These are phyloP conservation scores for Boletus huronensis DNA, from an alignment of 768 basidiomycete species.

Conservation along the genomic window DNA sequence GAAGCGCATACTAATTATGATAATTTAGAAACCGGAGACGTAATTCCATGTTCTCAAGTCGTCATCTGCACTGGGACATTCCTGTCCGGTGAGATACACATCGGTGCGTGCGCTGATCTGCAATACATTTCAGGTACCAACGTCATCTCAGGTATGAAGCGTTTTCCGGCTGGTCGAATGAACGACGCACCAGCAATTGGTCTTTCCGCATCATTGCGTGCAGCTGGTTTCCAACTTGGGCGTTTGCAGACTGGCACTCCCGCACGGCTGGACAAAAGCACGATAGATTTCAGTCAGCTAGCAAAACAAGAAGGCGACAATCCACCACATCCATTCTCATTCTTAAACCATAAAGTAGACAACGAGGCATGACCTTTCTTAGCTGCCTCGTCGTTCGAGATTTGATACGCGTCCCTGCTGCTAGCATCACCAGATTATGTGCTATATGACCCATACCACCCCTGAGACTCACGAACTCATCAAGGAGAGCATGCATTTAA, in stretches of 20 bases:
- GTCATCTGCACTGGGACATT: constrained; percentile 92
- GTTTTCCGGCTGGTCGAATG: constrained; percentile 75
- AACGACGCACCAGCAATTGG: constrained; percentile 69
- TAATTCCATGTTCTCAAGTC: constrained; percentile 74
- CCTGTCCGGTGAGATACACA: constrained; percentile 86
- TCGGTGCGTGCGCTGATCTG: constrained; percentile 45
- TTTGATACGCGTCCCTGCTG: not conserved
- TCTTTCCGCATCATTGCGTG: constrained; percentile 68
- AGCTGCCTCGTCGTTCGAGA: not conserved
- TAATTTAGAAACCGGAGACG: constrained; percentile 62
- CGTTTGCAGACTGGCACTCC: constrained; percentile 87
- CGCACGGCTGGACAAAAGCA: constrained; percentile 65
- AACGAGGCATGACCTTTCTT: constrained; percentile 52
- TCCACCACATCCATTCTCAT: constrained; percentile 72
- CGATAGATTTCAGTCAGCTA: constrained; percentile 67
- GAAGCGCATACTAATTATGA: not conserved
- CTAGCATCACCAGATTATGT: constrained; percentile 70
- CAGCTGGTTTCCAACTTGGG: constrained; percentile 78
- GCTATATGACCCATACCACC: constrained; percentile 73
- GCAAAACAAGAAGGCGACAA: constrained; percentile 64
- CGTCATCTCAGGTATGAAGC: constrained; percentile 50
- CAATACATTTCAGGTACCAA: not conserved
- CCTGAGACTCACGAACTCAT: constrained; percentile 72
- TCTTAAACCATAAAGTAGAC: constrained; percentile 59
- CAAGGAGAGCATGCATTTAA: constrained; percentile 68